These are phyloP conservation scores for Eucalyptus globulus DNA, from an alignment of 345 rosid species.

Conservation along the genomic window DNA sequence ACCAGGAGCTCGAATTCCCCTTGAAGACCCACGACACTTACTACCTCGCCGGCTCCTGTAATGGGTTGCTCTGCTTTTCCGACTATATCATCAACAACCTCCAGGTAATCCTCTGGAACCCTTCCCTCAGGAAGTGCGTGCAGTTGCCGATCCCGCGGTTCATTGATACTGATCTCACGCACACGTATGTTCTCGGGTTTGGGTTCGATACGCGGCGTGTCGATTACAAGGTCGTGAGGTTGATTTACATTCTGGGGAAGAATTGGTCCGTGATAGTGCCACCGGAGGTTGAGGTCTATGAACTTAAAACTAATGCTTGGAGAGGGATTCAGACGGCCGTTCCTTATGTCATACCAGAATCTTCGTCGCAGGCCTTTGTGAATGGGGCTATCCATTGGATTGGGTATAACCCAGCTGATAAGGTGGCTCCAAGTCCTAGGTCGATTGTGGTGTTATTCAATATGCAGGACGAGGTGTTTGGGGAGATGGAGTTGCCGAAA, in stretches of 20 bases:
- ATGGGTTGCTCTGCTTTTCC: background rate
- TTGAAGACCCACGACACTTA: background rate
- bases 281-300: conserved; percentile 12
- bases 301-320: conserved; percentile 4
- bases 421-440: background rate
- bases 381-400: conserved; percentile 27
- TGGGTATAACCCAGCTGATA: background rate
- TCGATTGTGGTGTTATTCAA: conserved; percentile 2
- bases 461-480: conserved; percentile 4
- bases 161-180: background rate
- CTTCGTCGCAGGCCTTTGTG: conserved; percentile 2
- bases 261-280: background rate
- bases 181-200: background rate
- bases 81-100: background rate
- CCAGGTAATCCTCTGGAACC: conserved; percentile 2
- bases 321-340: background rate
- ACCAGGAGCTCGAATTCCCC: background rate
- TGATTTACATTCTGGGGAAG: background rate
- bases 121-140: background rate
- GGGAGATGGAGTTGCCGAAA: conserved; percentile 11
- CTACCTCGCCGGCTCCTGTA: background rate
- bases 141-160: background rate
- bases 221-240: conserved; percentile 19
- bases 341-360: conserved; percentile 1
- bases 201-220: conserved; percentile 4